These are phyloP conservation scores for Nematocida sp. DNA, from an alignment of 371 early-diverging fungal genomes.

Conservation along the genomic window DNA sequence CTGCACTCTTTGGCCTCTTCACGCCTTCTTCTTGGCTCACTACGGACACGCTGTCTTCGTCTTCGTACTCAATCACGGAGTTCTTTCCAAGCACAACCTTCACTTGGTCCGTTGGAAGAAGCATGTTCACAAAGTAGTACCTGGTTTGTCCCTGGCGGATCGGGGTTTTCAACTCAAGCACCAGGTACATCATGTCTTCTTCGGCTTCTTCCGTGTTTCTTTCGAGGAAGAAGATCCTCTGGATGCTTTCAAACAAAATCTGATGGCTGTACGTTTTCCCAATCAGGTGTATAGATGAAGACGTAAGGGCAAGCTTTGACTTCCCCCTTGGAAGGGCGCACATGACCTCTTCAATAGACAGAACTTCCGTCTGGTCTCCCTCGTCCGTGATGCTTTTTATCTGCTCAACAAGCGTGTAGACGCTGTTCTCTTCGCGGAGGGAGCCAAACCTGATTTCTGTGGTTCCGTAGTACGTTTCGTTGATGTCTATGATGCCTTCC, in stretches of 20 bases:
- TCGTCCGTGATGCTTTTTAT: slow-evolving; percentile 46
- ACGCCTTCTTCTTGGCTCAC: neutral
- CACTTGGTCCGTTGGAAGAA: slow-evolving; percentile 67
- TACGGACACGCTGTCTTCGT: slow-evolving; percentile 50
- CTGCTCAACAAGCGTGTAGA: slow-evolving; percentile 27
- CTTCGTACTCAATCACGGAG: slow-evolving; percentile 31
- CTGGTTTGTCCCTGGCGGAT: slow-evolving; percentile 93
- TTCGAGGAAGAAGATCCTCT: slow-evolving; percentile 54
- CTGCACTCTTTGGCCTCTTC: neutral
- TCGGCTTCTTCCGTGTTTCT: slow-evolving; percentile 48
- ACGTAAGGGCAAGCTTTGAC: slow-evolving; percentile 57
- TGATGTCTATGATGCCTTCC: slow-evolving; percentile 57
- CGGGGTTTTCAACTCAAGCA: slow-evolving; percentile 85
- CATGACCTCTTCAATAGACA: slow-evolving; percentile 55
- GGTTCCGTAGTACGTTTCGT: slow-evolving; percentile 52
- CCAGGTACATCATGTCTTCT: slow-evolving; percentile 66
- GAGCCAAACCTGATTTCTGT: slow-evolving; percentile 51
- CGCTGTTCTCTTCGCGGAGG: slow-evolving; percentile 36
- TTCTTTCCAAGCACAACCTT: slow-evolving; percentile 25
- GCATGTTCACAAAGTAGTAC: slow-evolving; percentile 88
- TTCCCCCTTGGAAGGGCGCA: slow-evolving; percentile 63
- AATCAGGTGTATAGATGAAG: slow-evolving; percentile 53
- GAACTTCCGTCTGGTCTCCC: slow-evolving; percentile 49
- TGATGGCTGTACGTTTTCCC: slow-evolving; percentile 65
- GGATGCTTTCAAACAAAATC: slow-evolving; percentile 56